Evolutionary conservation across 345 rosid species (phyloP).

Genomic region (Turnera subulata): DNA sequence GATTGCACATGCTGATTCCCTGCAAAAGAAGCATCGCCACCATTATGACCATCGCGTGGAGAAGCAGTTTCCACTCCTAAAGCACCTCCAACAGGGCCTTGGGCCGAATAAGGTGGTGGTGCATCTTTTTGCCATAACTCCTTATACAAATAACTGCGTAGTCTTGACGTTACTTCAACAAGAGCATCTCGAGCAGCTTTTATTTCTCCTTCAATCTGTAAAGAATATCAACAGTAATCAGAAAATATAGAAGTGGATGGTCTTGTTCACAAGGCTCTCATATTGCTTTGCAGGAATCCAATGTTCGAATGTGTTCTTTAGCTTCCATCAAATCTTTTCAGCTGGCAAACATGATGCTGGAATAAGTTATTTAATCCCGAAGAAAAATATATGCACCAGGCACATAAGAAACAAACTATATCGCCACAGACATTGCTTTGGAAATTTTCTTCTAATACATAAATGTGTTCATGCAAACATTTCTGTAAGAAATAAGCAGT

Average conservation of each 20-base stretch:
- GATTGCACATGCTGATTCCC: slow-evolving; percentile 35
- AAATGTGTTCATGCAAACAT: not conserved
- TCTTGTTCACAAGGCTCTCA: slow-evolving; percentile 4
- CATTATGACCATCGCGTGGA: slow-evolving; percentile 47
- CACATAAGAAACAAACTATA: slow-evolving; percentile 2
- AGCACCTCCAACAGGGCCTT: slow-evolving; percentile 43
- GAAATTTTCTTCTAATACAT: slow-evolving; percentile 5
- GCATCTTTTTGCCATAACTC: slow-evolving; percentile 63
- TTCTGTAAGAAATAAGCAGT: too few species aligned
- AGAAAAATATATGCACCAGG: not conserved
- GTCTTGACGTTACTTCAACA: slow-evolving; percentile 72
- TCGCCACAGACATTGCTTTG: not conserved
- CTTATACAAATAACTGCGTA: slow-evolving; percentile 66
- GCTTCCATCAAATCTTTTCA: slow-evolving; percentile 6
- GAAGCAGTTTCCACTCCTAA: slow-evolving; percentile 51
- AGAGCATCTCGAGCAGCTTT: slow-evolving; percentile 89
- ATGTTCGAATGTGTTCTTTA: slow-evolving; percentile 10
- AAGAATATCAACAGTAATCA: slow-evolving; percentile 16
- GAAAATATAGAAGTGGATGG: slow-evolving; percentile 9
- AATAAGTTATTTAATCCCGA: not conserved
- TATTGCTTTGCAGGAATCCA: slow-evolving; percentile 5
- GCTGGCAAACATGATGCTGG: not conserved
- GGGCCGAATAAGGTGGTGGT: slow-evolving; percentile 41
- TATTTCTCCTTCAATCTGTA: slow-evolving; percentile 92
- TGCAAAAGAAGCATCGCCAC: slow-evolving; percentile 30